A percentile compares a stretch with the other conserved stretches of the same genome.
Evolutionary conservation across 116 monocot genomes (phyloP).

Genomic region (Dioscorea cayenensis): DNA sequence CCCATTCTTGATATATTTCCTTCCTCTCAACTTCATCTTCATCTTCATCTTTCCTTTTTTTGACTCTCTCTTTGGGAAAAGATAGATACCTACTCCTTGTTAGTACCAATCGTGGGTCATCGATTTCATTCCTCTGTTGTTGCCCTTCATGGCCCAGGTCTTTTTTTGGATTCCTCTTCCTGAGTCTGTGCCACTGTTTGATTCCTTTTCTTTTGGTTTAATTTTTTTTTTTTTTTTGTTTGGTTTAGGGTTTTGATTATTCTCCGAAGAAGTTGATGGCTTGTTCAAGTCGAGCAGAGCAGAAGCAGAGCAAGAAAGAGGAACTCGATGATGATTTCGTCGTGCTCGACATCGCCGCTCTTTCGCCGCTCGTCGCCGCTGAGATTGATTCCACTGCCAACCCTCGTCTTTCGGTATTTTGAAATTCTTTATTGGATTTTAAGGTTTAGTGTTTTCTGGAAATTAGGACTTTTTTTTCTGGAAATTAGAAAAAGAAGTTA

Average conservation of each 20-base stretch:
- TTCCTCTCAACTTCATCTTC: too few relatives aligned
- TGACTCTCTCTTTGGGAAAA: too few relatives aligned
- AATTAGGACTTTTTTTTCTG: neutral
- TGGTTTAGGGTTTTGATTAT: neutral
- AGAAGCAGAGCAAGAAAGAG: neutral
- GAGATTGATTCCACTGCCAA: conserved; percentile 1
- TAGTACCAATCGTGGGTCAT: too few relatives aligned
- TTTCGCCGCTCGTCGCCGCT: neutral
- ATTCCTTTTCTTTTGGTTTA: neutral
- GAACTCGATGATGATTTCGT: neutral
- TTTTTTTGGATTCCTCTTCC: too few relatives aligned
- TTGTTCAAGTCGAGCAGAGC: neutral
- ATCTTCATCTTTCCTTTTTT: too few relatives aligned
- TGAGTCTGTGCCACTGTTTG: too few relatives aligned
- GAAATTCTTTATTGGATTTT: neutral
- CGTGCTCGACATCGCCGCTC: neutral
- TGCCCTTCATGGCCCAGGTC: too few relatives aligned
- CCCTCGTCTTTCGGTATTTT: conserved; percentile 2
- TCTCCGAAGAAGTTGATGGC: neutral
- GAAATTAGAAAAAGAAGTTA: neutral
- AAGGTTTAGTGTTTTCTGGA: neutral
- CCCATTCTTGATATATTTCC: too few relatives aligned
- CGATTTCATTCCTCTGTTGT: too few relatives aligned
- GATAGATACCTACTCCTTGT: too few relatives aligned
- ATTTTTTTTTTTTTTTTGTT: neutral